Conservation (phyloP, 2,329 filamentous ascomycete species). For the Trichoderma sp. region DNA sequence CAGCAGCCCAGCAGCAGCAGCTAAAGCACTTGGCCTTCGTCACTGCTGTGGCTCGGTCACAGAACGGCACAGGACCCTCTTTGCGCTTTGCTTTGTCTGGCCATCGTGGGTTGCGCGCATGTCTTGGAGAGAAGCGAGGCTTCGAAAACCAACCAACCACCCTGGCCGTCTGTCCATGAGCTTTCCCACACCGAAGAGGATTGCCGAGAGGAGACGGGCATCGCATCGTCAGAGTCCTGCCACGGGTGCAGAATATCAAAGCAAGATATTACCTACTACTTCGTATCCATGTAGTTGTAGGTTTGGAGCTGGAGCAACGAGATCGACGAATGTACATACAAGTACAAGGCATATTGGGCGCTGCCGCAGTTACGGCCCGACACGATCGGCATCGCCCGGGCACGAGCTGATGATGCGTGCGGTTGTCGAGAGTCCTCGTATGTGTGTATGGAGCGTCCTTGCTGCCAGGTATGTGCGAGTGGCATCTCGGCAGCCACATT, state of each 20-base stretch:
- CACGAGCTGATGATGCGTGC: conserved; percentile 23
- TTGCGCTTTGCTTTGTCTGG: neutral
- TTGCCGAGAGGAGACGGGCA: neutral
- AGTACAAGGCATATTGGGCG: conserved; percentile 20
- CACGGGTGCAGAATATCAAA: too few relatives aligned
- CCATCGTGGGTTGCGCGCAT: neutral
- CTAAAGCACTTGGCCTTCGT: conserved; percentile 23
- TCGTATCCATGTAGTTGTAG: neutral
- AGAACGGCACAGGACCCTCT: neutral
- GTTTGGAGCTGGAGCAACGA: neutral
- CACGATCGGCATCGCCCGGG: conserved; percentile 24
- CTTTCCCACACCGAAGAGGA: conserved; percentile 18
- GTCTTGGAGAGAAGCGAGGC: conserved; percentile 2
- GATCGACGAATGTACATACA: neutral
- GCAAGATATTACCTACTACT: too few relatives aligned
- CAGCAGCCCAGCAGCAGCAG: conserved; percentile 8
- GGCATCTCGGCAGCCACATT: conserved; percentile 10
- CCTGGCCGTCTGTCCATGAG: neutral
- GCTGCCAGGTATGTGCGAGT: neutral
- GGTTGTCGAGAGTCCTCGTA: neutral
- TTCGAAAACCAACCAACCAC: neutral
- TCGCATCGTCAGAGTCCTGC: neutral
- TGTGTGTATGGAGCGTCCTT: neutral
- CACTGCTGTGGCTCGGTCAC: conserved; percentile 6
- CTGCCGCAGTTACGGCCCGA: conserved; percentile 25